phyloP scores from a whole-genome alignment of 2,329 filamentous ascomycete species.

The Teratosphaeria nubilosa region DNA sequence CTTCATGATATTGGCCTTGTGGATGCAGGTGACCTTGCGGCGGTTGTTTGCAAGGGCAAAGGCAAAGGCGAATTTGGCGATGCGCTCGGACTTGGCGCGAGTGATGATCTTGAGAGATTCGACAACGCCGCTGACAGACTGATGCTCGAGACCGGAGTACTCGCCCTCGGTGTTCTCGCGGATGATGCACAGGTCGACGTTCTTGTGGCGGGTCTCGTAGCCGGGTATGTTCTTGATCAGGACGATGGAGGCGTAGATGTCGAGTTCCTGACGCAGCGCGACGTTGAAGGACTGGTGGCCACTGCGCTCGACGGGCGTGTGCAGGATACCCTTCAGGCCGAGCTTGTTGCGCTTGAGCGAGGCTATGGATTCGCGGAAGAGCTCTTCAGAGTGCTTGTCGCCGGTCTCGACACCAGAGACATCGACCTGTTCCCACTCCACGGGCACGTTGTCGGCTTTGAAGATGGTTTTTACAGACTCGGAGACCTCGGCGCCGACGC shows the following conservation, averaged over 20 bases:
- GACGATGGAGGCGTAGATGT: constrained; percentile 97
- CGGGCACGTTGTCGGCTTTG: constrained; percentile 97
- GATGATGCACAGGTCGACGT: constrained; percentile 98
- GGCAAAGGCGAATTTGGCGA: constrained; percentile 96
- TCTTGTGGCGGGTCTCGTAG: constrained; percentile 92
- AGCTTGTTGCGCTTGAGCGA: constrained; percentile 98
- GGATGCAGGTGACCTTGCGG: constrained; percentile 98
- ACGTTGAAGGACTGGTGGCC: constrained; percentile 99
- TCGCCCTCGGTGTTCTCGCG: constrained; percentile 99
- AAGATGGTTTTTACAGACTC: constrained; percentile 98
- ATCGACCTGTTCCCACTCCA: constrained; percentile 98
- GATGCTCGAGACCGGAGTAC: constrained; percentile 98
- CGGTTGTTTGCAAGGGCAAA: constrained; percentile 98
- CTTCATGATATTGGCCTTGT: constrained; percentile 99
- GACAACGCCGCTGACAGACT: constrained; percentile 90
- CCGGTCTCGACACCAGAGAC: constrained; percentile 82
- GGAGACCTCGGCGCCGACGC: constrained; percentile 94
- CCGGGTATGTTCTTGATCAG: constrained; percentile 99
- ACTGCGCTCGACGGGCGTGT: constrained; percentile 92
- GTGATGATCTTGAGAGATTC: constrained; percentile 99
- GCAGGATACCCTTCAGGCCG: constrained; percentile 95
- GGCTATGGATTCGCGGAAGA: constrained; percentile 90
- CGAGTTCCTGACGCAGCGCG: constrained; percentile 94
- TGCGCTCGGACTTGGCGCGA: constrained; percentile 96
- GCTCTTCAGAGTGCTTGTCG: constrained; percentile 79